phyloP scores from a whole-genome alignment of 192 early-diverging fungal species.

The Spizellomyces punctatus region DNA sequence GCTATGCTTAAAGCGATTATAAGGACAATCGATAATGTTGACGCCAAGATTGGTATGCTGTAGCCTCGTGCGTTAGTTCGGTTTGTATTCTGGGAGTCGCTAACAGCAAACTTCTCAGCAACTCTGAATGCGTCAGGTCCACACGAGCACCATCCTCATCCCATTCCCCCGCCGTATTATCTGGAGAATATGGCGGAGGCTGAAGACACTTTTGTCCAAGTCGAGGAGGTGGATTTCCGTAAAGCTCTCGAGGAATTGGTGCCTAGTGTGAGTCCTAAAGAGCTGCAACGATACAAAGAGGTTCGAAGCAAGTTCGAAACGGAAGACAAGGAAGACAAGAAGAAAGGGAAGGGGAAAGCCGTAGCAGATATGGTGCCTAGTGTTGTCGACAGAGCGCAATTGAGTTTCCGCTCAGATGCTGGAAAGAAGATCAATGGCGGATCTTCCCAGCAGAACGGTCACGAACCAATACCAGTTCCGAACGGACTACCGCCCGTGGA shows the following conservation, averaged over 20 bases:
- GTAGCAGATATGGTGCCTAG: too few relatives aligned
- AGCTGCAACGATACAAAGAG: slow-evolving; percentile 82
- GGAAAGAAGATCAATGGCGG: too few relatives aligned
- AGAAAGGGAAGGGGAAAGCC: slow-evolving; percentile 25
- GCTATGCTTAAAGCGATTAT: slow-evolving; percentile 96
- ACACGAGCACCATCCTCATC: slow-evolving; percentile 30
- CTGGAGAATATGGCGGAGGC: slow-evolving; percentile 77
- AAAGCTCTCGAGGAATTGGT: slow-evolving; percentile 80
- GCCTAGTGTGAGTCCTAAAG: slow-evolving; percentile 85
- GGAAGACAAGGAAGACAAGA: slow-evolving; percentile 18
- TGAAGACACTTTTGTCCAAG: slow-evolving; percentile 74
- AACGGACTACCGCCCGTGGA: too few relatives aligned
- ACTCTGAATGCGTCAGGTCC: slow-evolving; percentile 1
- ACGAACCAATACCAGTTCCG: too few relatives aligned
- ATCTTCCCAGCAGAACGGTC: too few relatives aligned
- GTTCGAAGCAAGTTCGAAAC: slow-evolving; percentile 83
- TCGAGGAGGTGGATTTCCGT: slow-evolving; percentile 81
- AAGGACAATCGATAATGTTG: slow-evolving; percentile 77
- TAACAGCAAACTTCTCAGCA: not conserved
- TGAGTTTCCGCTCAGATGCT: too few relatives aligned
- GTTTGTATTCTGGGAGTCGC: too few relatives aligned
- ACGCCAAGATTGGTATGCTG: slow-evolving; percentile 53
- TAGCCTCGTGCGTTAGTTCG: not conserved
- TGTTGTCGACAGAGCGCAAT: too few relatives aligned
- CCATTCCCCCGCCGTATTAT: slow-evolving; percentile 89